phyloP scores from a whole-genome alignment of 495 filamentous ascomycete species.

The Neohortaea acidophila region DNA sequence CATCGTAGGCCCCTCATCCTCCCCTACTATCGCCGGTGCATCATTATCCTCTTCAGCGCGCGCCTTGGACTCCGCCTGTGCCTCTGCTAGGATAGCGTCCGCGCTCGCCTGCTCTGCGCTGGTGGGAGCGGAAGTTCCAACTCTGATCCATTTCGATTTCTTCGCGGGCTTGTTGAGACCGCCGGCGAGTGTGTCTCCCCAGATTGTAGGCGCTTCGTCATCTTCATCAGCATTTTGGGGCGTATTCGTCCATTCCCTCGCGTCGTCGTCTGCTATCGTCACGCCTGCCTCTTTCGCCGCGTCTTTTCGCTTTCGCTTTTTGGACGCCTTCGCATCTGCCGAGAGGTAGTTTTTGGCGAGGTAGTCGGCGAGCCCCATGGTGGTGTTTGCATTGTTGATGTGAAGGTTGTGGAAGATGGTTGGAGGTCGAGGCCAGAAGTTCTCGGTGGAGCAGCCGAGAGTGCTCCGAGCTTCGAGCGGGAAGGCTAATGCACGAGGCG shows the following conservation, averaged over 20 bases:
- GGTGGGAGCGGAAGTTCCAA: conserved; percentile 39
- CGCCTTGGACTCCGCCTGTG: conserved; percentile 47
- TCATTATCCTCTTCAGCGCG: conserved; percentile 29
- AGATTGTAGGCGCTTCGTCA: conserved; percentile 32
- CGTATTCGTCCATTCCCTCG: conserved; percentile 44
- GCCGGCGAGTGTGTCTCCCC: conserved; percentile 33
- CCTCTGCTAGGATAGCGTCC: conserved; percentile 67
- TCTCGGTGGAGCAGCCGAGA: no score
- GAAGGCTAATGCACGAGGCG: no score
- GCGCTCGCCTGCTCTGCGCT: conserved; percentile 47
- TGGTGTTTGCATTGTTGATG: conserved; percentile 1
- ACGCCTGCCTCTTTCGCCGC: conserved; percentile 40
- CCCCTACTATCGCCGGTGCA: conserved; percentile 28
- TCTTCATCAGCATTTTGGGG: conserved; percentile 29
- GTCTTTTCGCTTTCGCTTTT: conserved; percentile 57
- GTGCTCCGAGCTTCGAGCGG: no score
- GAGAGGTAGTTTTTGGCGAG: conserved; percentile 90
- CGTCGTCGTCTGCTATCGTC: conserved; percentile 85
- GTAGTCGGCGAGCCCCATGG: conserved; percentile 61
- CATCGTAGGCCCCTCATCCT: conserved; percentile 41
- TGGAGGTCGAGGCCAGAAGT: neutral
- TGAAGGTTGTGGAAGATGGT: neutral
- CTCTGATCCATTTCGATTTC: conserved; percentile 60
- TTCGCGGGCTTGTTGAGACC: conserved; percentile 55
- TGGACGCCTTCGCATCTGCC: conserved; percentile 54